These are phyloP conservation scores for Termitomyces sp. DNA, from an alignment of 768 basidiomycete species.

Conservation along the genomic window DNA sequence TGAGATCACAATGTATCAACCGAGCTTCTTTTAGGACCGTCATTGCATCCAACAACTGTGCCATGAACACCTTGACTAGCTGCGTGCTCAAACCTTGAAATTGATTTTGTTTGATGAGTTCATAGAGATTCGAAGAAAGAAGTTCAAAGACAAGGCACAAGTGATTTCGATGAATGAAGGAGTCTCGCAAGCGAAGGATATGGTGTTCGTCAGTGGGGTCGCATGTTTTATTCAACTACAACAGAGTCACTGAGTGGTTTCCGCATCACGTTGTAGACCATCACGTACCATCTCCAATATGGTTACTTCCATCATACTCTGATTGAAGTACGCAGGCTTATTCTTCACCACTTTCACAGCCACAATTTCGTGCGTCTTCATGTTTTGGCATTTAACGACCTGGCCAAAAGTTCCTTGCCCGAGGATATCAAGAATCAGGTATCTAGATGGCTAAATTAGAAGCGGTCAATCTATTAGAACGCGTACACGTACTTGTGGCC, in stretches of 20 bases:
- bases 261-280: not conserved
- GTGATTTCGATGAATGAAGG: constrained; percentile 95
- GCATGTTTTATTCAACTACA: constrained; percentile 86
- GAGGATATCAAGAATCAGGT: constrained; percentile 95
- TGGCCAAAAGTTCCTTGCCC: constrained; percentile 99
- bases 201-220: constrained; percentile 96
- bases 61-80: constrained; percentile 97
- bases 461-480: constrained; percentile 3
- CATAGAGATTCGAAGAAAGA: constrained; percentile 95
- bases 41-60: constrained; percentile 88
- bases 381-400: constrained; percentile 99
- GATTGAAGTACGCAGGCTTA: constrained; percentile 99
- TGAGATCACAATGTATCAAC: constrained; percentile 96
- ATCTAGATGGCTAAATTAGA: constrained; percentile 41
- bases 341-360: constrained; percentile 99
- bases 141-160: constrained; percentile 98
- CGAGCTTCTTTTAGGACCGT: constrained; percentile 92
- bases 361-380: constrained; percentile 98
- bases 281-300: constrained; percentile 86
- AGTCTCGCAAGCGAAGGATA: constrained; percentile 90
- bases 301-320: constrained; percentile 99
- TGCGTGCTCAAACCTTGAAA: constrained; percentile 96
- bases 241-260: constrained; percentile 3
- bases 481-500: constrained; percentile 74
- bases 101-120: constrained; percentile 99